Evolutionary conservation across 352 stramenopile genomes (phyloP).

Genomic region (Phytophthora pinifolia): DNA sequence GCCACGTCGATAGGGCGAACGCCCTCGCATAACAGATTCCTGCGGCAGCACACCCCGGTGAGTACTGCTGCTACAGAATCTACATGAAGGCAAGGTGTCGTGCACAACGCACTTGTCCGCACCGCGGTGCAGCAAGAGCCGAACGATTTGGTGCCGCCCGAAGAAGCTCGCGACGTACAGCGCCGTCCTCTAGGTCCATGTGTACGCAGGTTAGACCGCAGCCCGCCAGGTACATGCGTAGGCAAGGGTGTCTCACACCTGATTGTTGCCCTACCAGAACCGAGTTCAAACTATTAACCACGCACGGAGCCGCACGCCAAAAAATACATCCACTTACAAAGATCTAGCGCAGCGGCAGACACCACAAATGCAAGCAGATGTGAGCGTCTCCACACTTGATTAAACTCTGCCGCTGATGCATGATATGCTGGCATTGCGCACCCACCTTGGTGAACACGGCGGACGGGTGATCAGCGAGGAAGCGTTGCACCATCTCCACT

Average conservation of each 20-base stretch:
- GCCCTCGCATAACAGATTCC: slow-evolving; percentile 53
- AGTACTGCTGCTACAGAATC: background rate
- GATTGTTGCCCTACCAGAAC: slow-evolving; percentile 21
- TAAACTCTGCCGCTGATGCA: background rate
- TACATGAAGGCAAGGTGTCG: background rate
- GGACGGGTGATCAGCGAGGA: slow-evolving; percentile 30
- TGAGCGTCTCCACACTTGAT: slow-evolving; percentile 5
- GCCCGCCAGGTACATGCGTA: slow-evolving; percentile 1
- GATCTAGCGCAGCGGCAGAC: slow-evolving; percentile 12
- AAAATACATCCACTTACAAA: slow-evolving; percentile 17
- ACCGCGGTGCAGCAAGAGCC: slow-evolving; percentile 46
- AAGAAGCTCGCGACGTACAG: slow-evolving; percentile 79
- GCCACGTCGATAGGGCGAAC: slow-evolving; percentile 44
- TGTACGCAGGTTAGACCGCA: background rate
- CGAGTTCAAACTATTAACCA: too few species aligned
- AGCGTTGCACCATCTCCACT: slow-evolving; percentile 25
- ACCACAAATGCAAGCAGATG: slow-evolving; percentile 5
- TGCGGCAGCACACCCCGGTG: slow-evolving; percentile 19
- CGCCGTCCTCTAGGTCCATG: slow-evolving; percentile 40
- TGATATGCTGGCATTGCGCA: slow-evolving; percentile 1
- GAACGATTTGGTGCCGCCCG: slow-evolving; percentile 47
- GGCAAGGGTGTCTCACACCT: slow-evolving; percentile 13
- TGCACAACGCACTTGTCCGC: slow-evolving; percentile 55
- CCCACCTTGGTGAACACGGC: slow-evolving; percentile 45
- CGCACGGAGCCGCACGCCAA: background rate